Base-by-base conservation (phyloP, 179 eudicot species). In the Gypsophila paniculata region DNA sequence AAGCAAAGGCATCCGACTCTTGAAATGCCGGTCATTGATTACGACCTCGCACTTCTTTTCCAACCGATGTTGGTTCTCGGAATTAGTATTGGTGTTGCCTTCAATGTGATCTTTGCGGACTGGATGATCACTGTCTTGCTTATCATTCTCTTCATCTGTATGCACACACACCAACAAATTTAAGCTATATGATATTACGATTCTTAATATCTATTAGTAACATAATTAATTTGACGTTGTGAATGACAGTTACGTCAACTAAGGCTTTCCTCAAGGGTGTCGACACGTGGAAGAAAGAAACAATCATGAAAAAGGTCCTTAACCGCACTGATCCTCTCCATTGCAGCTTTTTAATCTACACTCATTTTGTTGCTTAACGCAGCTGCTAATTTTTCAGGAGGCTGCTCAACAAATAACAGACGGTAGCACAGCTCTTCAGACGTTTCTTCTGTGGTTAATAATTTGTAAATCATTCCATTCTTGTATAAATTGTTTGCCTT, bases 81-180 rank as follows among this genome's bases (percentile, higher is more conserved):
- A 14, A 84, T 90, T 75, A 90, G 96, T 73, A 85, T 90, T 44
- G 92, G 96, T 60, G 96, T 90, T 70, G 80, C 90, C 65, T 90
- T 86, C 79, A 88, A 90, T 69, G 96, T 90, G 48, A 67, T 87
- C 70, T 89, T 90, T 63, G 90, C 96, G 1, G 96, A 90, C 70
- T 90, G 96, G 96, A 88, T 90, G 96, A 89, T 90, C 81, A 90
- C 96, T 7, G 80, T 90, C 53, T 84, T 90, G 61, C 83, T 90
- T 23, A 90, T 90, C 51, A 67, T 90, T 70, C 96, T 90, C 63
- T 90, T 90, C 54, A 0, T 88, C 59, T 87, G 96, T 89, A 83
- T 19, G 72, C 67, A 58, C 51, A n/a, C 49, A n/a, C 44, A 6
- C 29, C 21, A 5, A 49, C 19, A 6, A 32, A 54, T 5, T 42